Base-by-base conservation (phyloP, 1,284 basidiomycete genomes). In the Rhodotorula sp. region DNA sequence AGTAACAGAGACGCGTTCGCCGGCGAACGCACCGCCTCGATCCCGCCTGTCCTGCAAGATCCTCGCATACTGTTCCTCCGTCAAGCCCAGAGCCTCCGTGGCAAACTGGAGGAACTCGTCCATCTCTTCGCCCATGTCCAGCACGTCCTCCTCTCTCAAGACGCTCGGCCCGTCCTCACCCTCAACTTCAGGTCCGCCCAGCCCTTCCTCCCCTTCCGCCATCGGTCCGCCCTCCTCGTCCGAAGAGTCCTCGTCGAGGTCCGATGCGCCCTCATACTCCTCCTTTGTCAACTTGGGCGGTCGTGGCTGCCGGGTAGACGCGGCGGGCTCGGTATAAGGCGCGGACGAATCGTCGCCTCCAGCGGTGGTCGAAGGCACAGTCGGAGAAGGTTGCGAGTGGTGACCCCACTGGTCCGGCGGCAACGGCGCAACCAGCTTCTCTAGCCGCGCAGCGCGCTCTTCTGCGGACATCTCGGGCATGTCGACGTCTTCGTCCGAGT, bases 91-190 rank as follows among this genome's bases (percentile, higher is more conserved):
- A 11, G 90, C 87, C 76, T 95, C 90, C 58, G 91, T 86, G 19
- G 94, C 90, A 80, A 97, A 97, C 79, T 91, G 89, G 55, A 97
- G 82, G 75, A 96, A 97, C 74, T 95, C 94, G 71, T 90, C 91
- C 79, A 91, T 86, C 80, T 97, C 94, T 75, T 90, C 88, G 27
- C 85, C 86, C 88, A 96, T 94, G 73, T 94, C 89, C 54, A 92
- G 85, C 76, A 93, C 76, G 24, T 91, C 81, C 36, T 70, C 68
- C 44, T 68, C 69, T 10, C 72, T 57, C n/a, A 64, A 52, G 13
- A 68, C 57, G 11, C 59, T 89, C 29, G 82, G 82, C 49, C 91
- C 90, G 32, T 86, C 85, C 32, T 84, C 77, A 22, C 76, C 77
- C 29, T 76, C 80, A 74, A 68, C 77, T n/a, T 72, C 74, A 27